These are phyloP conservation scores for Starmera pachycereana DNA, from an alignment of 805 yeast genomes.

Conservation along the genomic window DNA sequence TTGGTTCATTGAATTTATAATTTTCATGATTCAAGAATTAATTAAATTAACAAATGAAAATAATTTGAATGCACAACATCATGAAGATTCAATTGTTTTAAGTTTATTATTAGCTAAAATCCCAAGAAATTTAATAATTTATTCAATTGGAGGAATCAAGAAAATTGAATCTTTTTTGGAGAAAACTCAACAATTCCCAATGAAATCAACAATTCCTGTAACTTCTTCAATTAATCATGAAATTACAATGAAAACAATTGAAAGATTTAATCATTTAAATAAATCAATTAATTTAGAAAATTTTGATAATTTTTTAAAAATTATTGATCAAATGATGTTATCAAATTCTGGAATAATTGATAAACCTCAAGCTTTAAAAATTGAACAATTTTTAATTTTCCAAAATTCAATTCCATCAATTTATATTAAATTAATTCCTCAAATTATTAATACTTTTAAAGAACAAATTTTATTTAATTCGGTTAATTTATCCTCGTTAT, in stretches of 20 bases:
- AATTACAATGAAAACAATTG: conserved; percentile 42
- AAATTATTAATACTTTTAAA: conserved; percentile 22
- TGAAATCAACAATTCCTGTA: neutral
- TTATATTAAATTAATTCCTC: conserved; percentile 19
- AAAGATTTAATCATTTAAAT: conserved; percentile 25
- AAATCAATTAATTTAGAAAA: conserved; percentile 29
- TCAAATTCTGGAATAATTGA: conserved; percentile 8
- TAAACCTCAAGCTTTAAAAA: conserved; percentile 12
- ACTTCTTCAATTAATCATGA: conserved; percentile 35
- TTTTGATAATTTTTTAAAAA: conserved; percentile 49
- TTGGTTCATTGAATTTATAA: conserved; percentile 78
- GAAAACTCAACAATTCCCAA: conserved; percentile 13
- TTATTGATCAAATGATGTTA: conserved; percentile 34
- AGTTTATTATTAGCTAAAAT: conserved; percentile 59
- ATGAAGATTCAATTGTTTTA: conserved; percentile 33
- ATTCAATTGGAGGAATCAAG: conserved; percentile 56
- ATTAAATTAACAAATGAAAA: conserved; percentile 28
- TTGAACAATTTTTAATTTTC: conserved; percentile 16
- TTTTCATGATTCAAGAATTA: conserved; percentile 64
- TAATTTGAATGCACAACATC: conserved; percentile 1
- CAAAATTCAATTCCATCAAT: conserved; percentile 16
- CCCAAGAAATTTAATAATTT: conserved; percentile 55
- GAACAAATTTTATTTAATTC: conserved; percentile 14
- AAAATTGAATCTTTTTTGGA: conserved; percentile 30
- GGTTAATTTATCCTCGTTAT: conserved; percentile 30